Evolutionary conservation across 768 basidiomycete species (phyloP), one percentile per base, ranked within the genome.

Genomic region (Boletus pseudopeckii): DNA sequence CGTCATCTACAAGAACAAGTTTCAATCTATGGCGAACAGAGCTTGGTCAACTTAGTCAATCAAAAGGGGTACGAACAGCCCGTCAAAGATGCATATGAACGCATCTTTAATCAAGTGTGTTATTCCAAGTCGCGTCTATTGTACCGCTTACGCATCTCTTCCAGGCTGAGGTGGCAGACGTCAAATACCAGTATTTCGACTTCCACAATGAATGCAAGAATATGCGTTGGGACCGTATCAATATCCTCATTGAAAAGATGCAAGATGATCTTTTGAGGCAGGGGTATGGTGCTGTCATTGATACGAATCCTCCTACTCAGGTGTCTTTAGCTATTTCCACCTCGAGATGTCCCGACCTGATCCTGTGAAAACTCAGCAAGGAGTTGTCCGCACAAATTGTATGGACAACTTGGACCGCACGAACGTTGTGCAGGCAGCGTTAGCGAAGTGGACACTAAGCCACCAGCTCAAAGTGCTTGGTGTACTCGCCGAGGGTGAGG

Each of bases 321-420:
- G 7, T 3, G 14, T 48, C 14, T 28, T 43, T 33, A 91, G 93
- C 11, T 93, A 90, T 70, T 98, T 93, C 75, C 84, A 86, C 52
- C 70, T 88, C 32, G 81, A 86, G 46, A 67, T 79, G 33, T 66
- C 71, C 13, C 69, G 74, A 24, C 54, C 72, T 5, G 72, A 74
- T 26, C 82, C 83, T 0, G 70, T 82, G 22, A 77, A 74, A 53
- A 71, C 78, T 34, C 97, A 99, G 65, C 76, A 66, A 20, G 94
- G 94, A 18, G 79, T 83, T 44, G 83, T 97, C 40, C 82, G 97
- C 42, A 95, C 94, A 8, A 99, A 98, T 68, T 98, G 97, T 72
- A 97, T 97, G 97, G 96, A 98, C 69, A 89, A 86, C 63, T 75
- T 98, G 54, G 97, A 99, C 67, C 83, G 97, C 46, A 99, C 97